These are phyloP conservation scores for Linum lewisii DNA, from an alignment of 345 rosid species.

Conservation along the genomic window DNA sequence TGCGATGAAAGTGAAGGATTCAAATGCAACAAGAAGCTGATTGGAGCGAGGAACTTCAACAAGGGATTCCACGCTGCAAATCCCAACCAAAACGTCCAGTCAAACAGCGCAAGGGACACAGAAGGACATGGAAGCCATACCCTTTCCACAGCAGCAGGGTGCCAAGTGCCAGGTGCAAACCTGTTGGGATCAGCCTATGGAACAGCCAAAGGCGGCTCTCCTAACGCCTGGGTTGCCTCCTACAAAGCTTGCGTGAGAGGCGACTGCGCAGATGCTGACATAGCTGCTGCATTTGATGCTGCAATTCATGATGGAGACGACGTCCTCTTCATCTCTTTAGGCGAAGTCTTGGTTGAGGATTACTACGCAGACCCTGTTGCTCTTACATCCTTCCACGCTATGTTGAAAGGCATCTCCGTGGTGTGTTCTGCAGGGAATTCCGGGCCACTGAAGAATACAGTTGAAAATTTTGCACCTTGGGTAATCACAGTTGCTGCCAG, in stretches of 20 bases:
- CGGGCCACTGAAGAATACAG: background rate
- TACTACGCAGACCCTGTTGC: background rate
- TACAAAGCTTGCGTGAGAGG: background rate
- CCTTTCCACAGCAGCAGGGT: constrained; percentile 14
- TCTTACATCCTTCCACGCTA: constrained; percentile 14
- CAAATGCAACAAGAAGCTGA: constrained; percentile 18
- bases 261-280: constrained; percentile 17
- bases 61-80: constrained; percentile 1
- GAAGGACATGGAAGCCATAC: constrained; percentile 21
- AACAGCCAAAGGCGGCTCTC: constrained; percentile 15
- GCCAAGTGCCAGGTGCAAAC: constrained; percentile 10
- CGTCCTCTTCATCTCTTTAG: constrained; percentile 12
- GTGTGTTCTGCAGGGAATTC: constrained; percentile 13
- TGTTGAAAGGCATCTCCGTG: constrained; percentile 11
- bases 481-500: constrained; percentile 17
- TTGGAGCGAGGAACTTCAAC: constrained; percentile 22
- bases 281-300: constrained; percentile 10
- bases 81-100: background rate
- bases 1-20: constrained; percentile 11
- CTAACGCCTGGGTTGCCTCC: constrained; percentile 10
- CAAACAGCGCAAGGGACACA: background rate
- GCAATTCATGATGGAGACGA: constrained; percentile 18
- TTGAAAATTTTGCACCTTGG: constrained; percentile 15
- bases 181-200: constrained; percentile 11
- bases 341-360: background rate